These are phyloP conservation scores for Lipomyces kockii DNA, from an alignment of 805 yeast genomes.

Conservation along the genomic window DNA sequence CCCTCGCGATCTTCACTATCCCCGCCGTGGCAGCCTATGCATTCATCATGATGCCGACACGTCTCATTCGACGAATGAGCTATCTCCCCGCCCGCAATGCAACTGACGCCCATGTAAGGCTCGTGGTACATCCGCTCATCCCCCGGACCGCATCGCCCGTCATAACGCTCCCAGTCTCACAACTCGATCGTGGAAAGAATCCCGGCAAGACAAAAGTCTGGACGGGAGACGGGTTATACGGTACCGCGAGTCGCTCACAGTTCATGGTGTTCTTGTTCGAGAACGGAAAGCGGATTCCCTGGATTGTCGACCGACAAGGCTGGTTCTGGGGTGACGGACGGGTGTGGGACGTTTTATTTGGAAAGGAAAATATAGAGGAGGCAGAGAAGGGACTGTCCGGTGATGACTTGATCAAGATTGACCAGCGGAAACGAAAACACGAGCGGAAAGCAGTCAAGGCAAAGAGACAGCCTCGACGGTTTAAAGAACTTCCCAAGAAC, in stretches of 20 bases:
- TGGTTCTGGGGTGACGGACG: conserved; percentile 94
- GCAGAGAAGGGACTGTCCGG: conserved; percentile 73
- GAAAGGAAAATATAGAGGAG: conserved; percentile 74
- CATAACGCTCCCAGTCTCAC: conserved; percentile 63
- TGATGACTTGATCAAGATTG: conserved; percentile 53
- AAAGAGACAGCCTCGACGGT: background rate
- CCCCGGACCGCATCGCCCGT: conserved; percentile 81
- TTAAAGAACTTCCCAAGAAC: background rate
- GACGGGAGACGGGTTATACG: conserved; percentile 88
- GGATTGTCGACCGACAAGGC: conserved; percentile 83
- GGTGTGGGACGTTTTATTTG: conserved; percentile 78
- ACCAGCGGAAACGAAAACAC: conserved; percentile 10
- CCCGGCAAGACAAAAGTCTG: conserved; percentile 63
- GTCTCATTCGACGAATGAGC: conserved; percentile 76
- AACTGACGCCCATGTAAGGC: conserved; percentile 56
- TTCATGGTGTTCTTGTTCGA: conserved; percentile 77
- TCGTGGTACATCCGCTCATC: conserved; percentile 74
- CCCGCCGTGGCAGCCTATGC: conserved; percentile 51
- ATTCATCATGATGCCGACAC: conserved; percentile 63
- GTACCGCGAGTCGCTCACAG: conserved; percentile 73
- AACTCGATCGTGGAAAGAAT: conserved; percentile 57
- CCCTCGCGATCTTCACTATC: conserved; percentile 47
- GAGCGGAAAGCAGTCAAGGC: background rate
- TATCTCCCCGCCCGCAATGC: conserved; percentile 56
- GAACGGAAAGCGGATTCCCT: conserved; percentile 58